These are phyloP conservation scores for Sphaerostilbella broomeana DNA, from an alignment of 2,329 filamentous ascomycete species.

Conservation along the genomic window DNA sequence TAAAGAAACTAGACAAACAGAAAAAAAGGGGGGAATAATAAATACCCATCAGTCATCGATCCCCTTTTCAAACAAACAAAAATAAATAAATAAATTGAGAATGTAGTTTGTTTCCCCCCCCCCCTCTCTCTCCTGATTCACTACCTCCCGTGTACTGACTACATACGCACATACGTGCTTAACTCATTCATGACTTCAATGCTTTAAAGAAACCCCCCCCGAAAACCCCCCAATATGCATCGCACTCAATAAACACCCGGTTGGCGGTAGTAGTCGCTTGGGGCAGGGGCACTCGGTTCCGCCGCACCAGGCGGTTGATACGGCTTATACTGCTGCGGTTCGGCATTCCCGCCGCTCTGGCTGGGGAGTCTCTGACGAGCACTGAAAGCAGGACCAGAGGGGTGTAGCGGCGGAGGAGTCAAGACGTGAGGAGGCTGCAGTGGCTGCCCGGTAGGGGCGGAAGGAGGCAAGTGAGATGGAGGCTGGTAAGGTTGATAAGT, in stretches of 20 bases:
- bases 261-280: constrained; percentile 52
- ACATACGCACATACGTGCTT: too few species aligned
- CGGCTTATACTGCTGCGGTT: constrained; percentile 53
- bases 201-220: too few species aligned
- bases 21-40: too few species aligned
- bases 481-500: constrained; percentile 40
- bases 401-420: constrained; percentile 40
- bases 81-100: too few species aligned
- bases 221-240: too few species aligned
- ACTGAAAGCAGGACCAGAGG: constrained; percentile 41
- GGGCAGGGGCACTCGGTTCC: constrained; percentile 43
- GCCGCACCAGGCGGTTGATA: constrained; percentile 44
- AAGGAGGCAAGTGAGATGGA: constrained; percentile 32
- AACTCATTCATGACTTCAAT: too few species aligned
- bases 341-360: constrained; percentile 25
- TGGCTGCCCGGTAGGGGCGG: constrained; percentile 27
- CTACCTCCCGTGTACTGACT: too few species aligned
- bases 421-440: constrained; percentile 26
- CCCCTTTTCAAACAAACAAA: too few species aligned
- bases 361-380: constrained; percentile 45
- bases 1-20: too few species aligned
- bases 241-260: constrained; percentile 30
- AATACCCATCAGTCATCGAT: too few species aligned
- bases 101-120: too few species aligned
- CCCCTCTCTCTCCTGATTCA: too few species aligned